Percentiles rank a stretch among this genome's conserved stretches.
phyloP scores from a whole-genome alignment of 1,284 basidiomycete genomes.

The Flammula alnicola region DNA sequence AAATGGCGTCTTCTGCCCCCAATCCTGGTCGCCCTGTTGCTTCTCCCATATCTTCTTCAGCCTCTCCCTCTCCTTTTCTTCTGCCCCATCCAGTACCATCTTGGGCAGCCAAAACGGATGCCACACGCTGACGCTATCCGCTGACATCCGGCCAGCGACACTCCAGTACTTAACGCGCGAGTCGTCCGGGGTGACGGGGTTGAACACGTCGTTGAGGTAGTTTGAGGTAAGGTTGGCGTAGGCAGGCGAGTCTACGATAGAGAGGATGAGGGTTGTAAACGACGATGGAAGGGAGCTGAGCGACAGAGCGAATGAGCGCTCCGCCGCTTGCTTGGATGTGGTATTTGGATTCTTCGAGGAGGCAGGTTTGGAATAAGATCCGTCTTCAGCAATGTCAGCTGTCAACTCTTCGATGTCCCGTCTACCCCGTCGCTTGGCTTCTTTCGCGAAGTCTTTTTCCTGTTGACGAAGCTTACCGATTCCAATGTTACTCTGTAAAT shows the following conservation, averaged over 20 bases:
- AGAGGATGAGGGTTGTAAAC: slow-evolving; percentile 89
- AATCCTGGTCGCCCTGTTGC: slow-evolving; percentile 7
- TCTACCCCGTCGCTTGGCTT: not conserved
- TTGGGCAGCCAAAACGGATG: slow-evolving; percentile 98
- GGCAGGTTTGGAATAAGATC: slow-evolving; percentile 11
- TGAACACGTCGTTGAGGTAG: slow-evolving; percentile 88
- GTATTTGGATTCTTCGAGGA: too few species aligned
- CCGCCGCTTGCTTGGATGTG: slow-evolving; percentile 15
- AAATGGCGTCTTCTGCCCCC: slow-evolving; percentile 27
- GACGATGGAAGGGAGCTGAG: slow-evolving; percentile 74
- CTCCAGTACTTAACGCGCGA: slow-evolving; percentile 90
- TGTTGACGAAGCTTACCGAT: slow-evolving; percentile 65
- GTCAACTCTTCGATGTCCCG: slow-evolving; percentile 13
- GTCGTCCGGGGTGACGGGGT: slow-evolving; percentile 88
- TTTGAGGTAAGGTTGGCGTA: slow-evolving; percentile 93
- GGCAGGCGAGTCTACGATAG: slow-evolving; percentile 94
- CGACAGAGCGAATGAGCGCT: slow-evolving; percentile 41
- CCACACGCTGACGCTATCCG: slow-evolving; percentile 73
- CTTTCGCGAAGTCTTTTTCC: slow-evolving; percentile 31
- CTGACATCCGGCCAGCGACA: slow-evolving; percentile 77
- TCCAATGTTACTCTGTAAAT: slow-evolving; percentile 81
- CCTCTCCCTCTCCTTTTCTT: slow-evolving; percentile 41
- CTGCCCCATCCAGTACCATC: slow-evolving; percentile 85
- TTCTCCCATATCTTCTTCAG: slow-evolving; percentile 24
- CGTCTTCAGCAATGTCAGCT: slow-evolving; percentile 14